phyloP scores from a whole-genome alignment of 257 asterid genomes.

The Paraleonurus japonicus region DNA sequence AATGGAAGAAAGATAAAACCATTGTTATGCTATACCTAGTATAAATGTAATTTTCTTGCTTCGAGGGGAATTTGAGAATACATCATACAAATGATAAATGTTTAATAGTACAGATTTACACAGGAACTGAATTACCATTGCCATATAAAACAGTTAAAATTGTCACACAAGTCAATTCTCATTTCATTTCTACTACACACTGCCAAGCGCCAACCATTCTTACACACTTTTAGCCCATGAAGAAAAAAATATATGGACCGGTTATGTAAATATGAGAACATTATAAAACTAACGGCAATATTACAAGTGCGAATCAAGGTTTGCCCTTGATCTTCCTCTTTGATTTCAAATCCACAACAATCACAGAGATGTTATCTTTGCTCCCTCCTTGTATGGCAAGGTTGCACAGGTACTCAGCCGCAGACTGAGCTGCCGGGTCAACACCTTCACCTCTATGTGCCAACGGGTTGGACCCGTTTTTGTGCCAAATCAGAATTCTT shows the following conservation, averaged over 20 bases:
- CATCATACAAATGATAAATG: too few relatives aligned
- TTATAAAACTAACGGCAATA: constrained; percentile 24
- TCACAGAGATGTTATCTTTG: constrained; percentile 70
- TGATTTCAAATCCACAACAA: constrained; percentile 76
- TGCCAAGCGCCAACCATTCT: constrained; percentile 37
- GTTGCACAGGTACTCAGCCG: constrained; percentile 72
- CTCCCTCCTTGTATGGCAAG: constrained; percentile 80
- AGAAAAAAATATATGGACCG: constrained; percentile 55
- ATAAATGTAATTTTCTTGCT: too few relatives aligned
- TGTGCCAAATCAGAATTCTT: constrained; percentile 79
- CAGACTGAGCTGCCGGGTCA: constrained; percentile 88
- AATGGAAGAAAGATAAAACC: too few relatives aligned
- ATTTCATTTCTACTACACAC: constrained; percentile 32
- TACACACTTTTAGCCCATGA: constrained; percentile 51
- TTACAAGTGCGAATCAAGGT: constrained; percentile 37
- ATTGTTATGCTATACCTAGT: too few relatives aligned
- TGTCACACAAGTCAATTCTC: constrained; percentile 19
- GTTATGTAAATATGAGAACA: constrained; percentile 36
- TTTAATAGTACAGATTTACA: constrained; percentile 18
- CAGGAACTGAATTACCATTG: constrained; percentile 21
- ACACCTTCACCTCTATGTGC: constrained; percentile 54
- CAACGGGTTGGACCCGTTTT: constrained; percentile 51
- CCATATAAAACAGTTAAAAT: constrained; percentile 21
- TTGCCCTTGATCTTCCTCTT: constrained; percentile 76
- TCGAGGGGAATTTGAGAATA: too few relatives aligned